Percentiles rank a stretch among this genome's conserved stretches.
Evolutionary conservation across 371 early-diverging fungal species (phyloP).

Genomic region (Rhizopus delemar): DNA sequence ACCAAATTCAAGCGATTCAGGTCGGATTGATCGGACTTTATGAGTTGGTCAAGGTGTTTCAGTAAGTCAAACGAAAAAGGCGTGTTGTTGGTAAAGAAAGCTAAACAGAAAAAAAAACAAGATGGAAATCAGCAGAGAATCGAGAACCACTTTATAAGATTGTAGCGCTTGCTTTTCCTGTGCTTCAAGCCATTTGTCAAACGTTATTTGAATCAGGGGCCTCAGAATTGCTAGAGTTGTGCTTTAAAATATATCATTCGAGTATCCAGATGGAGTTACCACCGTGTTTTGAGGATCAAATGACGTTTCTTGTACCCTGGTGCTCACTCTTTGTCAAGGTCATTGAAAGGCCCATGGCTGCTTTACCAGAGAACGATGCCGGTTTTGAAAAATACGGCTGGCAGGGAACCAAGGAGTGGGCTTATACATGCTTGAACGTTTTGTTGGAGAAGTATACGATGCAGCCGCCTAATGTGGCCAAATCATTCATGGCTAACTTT

Average conservation of each 20-base stretch:
- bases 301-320: slow-evolving; percentile 78
- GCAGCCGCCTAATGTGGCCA: slow-evolving; percentile 75
- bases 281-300: slow-evolving; percentile 63
- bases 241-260: slow-evolving; percentile 77
- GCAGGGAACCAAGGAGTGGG: slow-evolving; percentile 96
- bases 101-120: slow-evolving; percentile 11
- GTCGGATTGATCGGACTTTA: slow-evolving; percentile 77
- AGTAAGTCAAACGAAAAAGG: slow-evolving; percentile 52
- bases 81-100: background rate
- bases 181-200: slow-evolving; percentile 69
- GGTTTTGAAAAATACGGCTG: slow-evolving; percentile 79
- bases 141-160: slow-evolving; percentile 69
- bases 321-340: slow-evolving; percentile 78
- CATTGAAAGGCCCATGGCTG: slow-evolving; percentile 64
- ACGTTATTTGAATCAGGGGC: slow-evolving; percentile 69
- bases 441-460: slow-evolving; percentile 72
- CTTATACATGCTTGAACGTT: slow-evolving; percentile 81
- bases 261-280: slow-evolving; percentile 75
- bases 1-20: slow-evolving; percentile 65
- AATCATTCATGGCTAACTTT: slow-evolving; percentile 78
- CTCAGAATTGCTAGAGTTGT: slow-evolving; percentile 76
- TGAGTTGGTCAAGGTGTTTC: slow-evolving; percentile 79
- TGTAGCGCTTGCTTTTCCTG: slow-evolving; percentile 72
- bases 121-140: slow-evolving; percentile 58
- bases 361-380: slow-evolving; percentile 58